These are phyloP conservation scores for Paecilomyces sp. DNA, from an alignment of 2,329 filamentous ascomycete species.

Conservation along the genomic window DNA sequence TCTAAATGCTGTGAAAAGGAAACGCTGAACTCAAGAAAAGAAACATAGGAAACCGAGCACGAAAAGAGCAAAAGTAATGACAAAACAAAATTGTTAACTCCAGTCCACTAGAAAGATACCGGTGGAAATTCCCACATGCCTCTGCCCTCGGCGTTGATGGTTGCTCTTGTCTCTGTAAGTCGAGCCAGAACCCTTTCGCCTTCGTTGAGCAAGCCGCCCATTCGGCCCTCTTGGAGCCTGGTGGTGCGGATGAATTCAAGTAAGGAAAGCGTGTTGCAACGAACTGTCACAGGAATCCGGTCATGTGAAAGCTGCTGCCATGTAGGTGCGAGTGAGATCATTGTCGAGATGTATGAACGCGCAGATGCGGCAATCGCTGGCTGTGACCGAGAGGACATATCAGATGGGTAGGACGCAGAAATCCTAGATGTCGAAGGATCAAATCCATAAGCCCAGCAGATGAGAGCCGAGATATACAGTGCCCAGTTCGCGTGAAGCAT, in stretches of 20 bases:
- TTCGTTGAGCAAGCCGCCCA: constrained; percentile 29
- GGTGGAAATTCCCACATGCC: constrained; percentile 17
- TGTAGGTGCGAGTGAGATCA: constrained; percentile 11
- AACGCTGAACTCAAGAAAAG: not conserved
- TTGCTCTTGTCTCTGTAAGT: constrained; percentile 14
- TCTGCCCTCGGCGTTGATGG: constrained; percentile 9
- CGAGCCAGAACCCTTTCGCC: constrained; percentile 23
- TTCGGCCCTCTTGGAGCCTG: constrained; percentile 13
- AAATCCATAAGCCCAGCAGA: constrained; percentile 27
- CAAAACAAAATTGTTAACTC: not conserved
- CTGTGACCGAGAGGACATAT: not conserved
- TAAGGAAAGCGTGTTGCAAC: constrained; percentile 18
- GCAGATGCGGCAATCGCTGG: constrained; percentile 2
- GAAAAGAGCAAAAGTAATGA: too few species aligned
- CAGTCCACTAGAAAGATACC: not conserved
- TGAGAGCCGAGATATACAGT: constrained; percentile 23
- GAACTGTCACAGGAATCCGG: constrained; percentile 10
- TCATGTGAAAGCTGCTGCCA: constrained; percentile 9
- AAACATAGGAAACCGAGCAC: not conserved
- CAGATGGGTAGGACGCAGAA: not conserved
- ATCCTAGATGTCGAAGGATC: constrained; percentile 2
- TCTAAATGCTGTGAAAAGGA: not conserved
- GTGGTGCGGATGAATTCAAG: constrained; percentile 21
- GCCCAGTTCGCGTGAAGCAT: constrained; percentile 28
- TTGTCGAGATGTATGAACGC: constrained; percentile 14